Evolutionary conservation across 345 rosid species (phyloP), one percentile per base, ranked within the genome.

Genomic region (Dipteronia sinensis): DNA sequence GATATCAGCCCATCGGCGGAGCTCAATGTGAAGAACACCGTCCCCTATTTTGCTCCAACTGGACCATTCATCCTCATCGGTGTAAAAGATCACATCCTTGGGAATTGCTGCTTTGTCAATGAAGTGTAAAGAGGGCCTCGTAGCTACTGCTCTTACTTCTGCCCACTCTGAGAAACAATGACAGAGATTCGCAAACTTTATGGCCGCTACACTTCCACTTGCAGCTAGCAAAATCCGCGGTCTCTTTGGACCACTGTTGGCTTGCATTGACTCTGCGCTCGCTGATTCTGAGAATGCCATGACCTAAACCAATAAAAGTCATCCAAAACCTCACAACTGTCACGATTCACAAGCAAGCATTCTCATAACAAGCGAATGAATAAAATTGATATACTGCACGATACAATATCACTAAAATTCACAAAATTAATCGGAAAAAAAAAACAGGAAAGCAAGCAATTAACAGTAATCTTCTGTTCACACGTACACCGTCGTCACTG

Each of bases 1-100:
- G 77, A 96, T 85, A 88, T 96, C 98, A 80, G 99, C 98, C 99
- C 97, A 96, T 49, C 90, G 86, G 67, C 94, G 83, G 65, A 96
- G 95, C 78, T 96, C 97, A 73, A 96, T 92, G 83, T 94, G 99
- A 78, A 94, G 97, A 40, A 96, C 97, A 9, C 75, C 86, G 77
- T 96, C 99, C 71, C 99, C 98, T 58, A 96, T 80, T 76, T 88
- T 92, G 1, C 73, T 89, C 99, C 99, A 96, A 77, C 87, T 85
- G 22, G 93, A 85, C 99, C 97, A 91, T 80, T 96, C 99, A n/a
- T 94, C 92, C 63, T 88, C 90, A 7, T 94, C 98, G 16, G 99
- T 94, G 78, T 90, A 91, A 27, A 96, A 84, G 63, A 80, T 82
- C 23, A 94, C 87, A 58, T 92, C 93, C 78, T 84, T 83, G 42